These are phyloP conservation scores for Coemansia sp. DNA, from an alignment of 192 early-diverging fungal species.

Conservation along the genomic window DNA sequence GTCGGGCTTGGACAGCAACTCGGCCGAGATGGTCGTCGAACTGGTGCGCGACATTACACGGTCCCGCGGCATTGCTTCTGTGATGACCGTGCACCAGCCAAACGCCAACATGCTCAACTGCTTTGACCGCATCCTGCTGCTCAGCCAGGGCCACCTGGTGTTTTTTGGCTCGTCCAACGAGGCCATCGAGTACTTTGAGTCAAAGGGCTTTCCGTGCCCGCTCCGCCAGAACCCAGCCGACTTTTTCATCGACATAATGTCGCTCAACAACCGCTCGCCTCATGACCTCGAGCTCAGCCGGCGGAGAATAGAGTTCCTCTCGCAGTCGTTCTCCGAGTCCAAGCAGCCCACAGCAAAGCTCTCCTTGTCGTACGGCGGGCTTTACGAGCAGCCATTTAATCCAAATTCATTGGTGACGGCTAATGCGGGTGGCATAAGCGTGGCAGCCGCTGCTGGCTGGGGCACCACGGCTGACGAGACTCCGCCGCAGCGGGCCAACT, in stretches of 20 bases:
- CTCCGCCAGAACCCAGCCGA: slow-evolving; percentile 90
- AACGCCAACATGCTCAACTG: slow-evolving; percentile 85
- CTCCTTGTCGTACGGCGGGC: slow-evolving; percentile 44
- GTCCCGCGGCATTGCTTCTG: slow-evolving; percentile 73
- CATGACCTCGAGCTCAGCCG: slow-evolving; percentile 35
- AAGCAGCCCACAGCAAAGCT: slow-evolving; percentile 33
- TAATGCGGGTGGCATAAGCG: slow-evolving; percentile 9
- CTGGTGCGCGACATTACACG: slow-evolving; percentile 74
- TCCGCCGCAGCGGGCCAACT: slow-evolving; percentile 30
- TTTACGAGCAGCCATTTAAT: slow-evolving; percentile 35
- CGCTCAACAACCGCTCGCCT: slow-evolving; percentile 51
- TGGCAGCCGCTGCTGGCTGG: slow-evolving; percentile 9
- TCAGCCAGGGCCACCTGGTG: slow-evolving; percentile 77
- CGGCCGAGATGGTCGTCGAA: slow-evolving; percentile 94
- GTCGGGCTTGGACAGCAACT: slow-evolving; percentile 84
- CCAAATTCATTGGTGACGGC: slow-evolving; percentile 5
- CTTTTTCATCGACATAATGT: slow-evolving; percentile 57
- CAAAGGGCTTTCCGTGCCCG: slow-evolving; percentile 78
- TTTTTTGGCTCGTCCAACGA: slow-evolving; percentile 73
- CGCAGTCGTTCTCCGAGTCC: slow-evolving; percentile 24
- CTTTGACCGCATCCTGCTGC: slow-evolving; percentile 85
- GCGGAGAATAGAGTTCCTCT: slow-evolving; percentile 35
- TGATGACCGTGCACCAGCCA: slow-evolving; percentile 96
- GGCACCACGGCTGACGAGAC: slow-evolving; percentile 16
- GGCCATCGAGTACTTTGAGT: slow-evolving; percentile 68